phyloP scores from a whole-genome alignment of 768 basidiomycete genomes.

The Tylopilus cervinicoccineus region DNA sequence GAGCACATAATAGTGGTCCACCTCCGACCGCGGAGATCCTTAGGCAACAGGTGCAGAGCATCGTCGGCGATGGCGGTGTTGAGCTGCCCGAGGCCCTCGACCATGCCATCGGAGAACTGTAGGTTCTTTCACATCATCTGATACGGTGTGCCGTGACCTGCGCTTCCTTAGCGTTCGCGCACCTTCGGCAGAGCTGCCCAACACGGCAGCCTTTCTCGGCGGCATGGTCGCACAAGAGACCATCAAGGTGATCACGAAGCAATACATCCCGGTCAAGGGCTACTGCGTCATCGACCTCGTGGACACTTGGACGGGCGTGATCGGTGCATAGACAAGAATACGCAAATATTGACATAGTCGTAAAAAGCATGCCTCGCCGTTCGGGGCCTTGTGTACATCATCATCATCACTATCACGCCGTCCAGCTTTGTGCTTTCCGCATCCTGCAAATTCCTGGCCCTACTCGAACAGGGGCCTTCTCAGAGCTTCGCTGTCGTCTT shows the following conservation, averaged over 20 bases:
- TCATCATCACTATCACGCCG: too few species aligned
- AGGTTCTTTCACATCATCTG: slow-evolving; percentile 24
- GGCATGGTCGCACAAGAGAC: slow-evolving; percentile 94
- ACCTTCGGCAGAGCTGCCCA: slow-evolving; percentile 84
- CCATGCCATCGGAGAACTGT: slow-evolving; percentile 77
- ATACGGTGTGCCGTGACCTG: not conserved
- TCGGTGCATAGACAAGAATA: slow-evolving; percentile 27
- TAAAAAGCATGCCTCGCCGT: too few species aligned
- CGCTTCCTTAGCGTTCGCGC: slow-evolving; percentile 58
- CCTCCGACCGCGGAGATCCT: slow-evolving; percentile 49
- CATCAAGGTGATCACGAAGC: slow-evolving; percentile 95
- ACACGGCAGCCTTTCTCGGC: slow-evolving; percentile 89
- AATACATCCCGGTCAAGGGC: slow-evolving; percentile 89
- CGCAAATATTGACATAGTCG: too few species aligned
- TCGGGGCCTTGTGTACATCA: not conserved
- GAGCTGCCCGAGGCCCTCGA: slow-evolving; percentile 54
- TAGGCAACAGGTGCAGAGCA: slow-evolving; percentile 43
- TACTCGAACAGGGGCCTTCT: not conserved
- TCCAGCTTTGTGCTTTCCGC: not conserved
- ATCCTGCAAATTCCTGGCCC: not conserved
- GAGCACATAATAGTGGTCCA: slow-evolving; percentile 25
- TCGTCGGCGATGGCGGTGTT: slow-evolving; percentile 46
- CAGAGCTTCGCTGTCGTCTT: not conserved
- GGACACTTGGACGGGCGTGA: slow-evolving; percentile 67
- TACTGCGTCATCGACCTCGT: slow-evolving; percentile 83